Evolutionary conservation across 495 filamentous ascomycete genomes (phyloP).

Genomic region (Sporormia fimetaria): DNA sequence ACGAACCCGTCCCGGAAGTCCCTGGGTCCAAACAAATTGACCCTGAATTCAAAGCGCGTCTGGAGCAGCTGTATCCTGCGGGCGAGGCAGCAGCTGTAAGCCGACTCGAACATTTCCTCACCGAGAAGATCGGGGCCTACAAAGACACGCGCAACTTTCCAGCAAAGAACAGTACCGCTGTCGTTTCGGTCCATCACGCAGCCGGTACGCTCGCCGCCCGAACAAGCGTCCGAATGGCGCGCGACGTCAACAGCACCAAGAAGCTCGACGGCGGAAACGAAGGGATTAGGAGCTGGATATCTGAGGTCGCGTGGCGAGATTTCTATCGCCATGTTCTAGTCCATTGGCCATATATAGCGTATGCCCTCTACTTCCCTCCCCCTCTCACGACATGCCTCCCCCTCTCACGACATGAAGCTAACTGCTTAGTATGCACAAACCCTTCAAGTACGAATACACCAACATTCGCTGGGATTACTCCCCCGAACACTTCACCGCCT

Average conservation of each 20-base stretch:
- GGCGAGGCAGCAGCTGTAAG: conserved; percentile 65
- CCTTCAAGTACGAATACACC: conserved; percentile 79
- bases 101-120: conserved; percentile 59
- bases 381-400: background rate
- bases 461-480: conserved; percentile 77
- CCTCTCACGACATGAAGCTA: background rate
- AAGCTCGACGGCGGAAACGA: conserved; percentile 56
- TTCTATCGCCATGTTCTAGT: conserved; percentile 85
- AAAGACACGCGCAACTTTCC: conserved; percentile 51
- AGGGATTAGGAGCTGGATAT: conserved; percentile 69
- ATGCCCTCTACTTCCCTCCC: conserved; percentile 18
- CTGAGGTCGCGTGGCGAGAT: conserved; percentile 82
- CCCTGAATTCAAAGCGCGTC: conserved; percentile 46
- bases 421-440: conserved; percentile 68
- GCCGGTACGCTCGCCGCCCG: conserved; percentile 66
- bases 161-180: conserved; percentile 50
- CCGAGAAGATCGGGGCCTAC: conserved; percentile 52
- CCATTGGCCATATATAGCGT: conserved; percentile 85
- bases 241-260: conserved; percentile 54
- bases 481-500: conserved; percentile 52
- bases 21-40: conserved; percentile 55
- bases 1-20: conserved; percentile 47
- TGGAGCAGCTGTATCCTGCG: conserved; percentile 56
- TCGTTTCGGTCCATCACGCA: conserved; percentile 70
- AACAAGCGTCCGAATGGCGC: conserved; percentile 57